These are phyloP conservation scores for Colletotrichum sp. DNA, from an alignment of 2,329 filamentous ascomycete species.

Conservation along the genomic window DNA sequence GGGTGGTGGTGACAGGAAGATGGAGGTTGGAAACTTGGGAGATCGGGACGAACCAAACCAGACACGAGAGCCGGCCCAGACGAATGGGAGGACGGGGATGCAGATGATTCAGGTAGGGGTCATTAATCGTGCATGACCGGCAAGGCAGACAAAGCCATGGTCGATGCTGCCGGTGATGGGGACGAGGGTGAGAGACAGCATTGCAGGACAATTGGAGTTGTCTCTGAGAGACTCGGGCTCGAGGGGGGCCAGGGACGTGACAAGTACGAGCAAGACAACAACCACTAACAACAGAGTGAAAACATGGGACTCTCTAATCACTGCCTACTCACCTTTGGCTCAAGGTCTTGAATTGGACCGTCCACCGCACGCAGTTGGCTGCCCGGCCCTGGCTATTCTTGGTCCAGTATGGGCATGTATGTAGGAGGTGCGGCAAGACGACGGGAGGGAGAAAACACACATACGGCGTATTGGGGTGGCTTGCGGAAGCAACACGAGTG, in stretches of 20 bases:
- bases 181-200: neutral
- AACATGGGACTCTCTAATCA: neutral
- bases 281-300: neutral
- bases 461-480: conserved; percentile 1
- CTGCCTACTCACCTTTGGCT: neutral
- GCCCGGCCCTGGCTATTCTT: neutral
- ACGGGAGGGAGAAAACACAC: conserved; percentile 8
- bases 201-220: neutral
- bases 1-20: neutral
- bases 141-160: neutral
- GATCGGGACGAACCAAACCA: neutral
- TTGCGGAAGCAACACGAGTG: neutral
- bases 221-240: neutral
- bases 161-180: neutral
- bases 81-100: neutral
- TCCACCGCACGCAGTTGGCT: neutral
- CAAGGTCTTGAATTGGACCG: neutral
- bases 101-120: neutral
- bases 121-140: neutral
- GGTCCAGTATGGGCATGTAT: neutral
- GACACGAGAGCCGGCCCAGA: neutral
- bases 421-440: conserved; percentile 11
- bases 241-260: neutral
- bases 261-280: neutral
- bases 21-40: neutral